These are phyloP conservation scores for Arachnopeziza araneosa DNA, from an alignment of 2,329 filamentous ascomycete species.

Conservation along the genomic window DNA sequence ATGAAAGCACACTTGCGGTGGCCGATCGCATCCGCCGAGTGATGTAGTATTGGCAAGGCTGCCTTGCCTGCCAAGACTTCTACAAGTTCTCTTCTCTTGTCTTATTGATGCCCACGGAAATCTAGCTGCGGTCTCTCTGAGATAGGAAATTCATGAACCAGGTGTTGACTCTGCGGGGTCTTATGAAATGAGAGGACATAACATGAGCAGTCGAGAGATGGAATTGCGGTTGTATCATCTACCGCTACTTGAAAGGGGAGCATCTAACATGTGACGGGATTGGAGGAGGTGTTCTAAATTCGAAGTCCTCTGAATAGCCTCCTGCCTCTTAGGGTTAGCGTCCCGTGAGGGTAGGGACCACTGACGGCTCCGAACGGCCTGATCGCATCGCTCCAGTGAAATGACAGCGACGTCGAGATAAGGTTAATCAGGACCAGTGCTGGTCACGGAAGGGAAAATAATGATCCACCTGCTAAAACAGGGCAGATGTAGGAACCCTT, in stretches of 20 bases:
- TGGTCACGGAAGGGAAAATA: neutral
- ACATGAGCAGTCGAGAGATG: no score
- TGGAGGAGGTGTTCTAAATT: neutral
- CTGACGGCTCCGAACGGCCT: neutral
- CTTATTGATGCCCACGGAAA: no score
- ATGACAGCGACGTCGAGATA: neutral
- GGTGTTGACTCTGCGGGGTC: no score
- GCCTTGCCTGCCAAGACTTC: no score
- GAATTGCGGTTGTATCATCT: no score
- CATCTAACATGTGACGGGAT: neutral
- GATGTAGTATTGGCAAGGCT: no score
- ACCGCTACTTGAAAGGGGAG: neutral
- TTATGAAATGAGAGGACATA: no score
- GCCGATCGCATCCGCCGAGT: neutral
- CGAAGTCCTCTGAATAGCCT: neutral
- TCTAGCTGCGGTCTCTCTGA: no score
- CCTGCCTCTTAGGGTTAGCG: neutral
- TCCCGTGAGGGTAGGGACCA: neutral
- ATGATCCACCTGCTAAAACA: neutral
- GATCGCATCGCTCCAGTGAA: neutral
- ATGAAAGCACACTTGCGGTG: neutral
- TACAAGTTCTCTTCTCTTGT: no score
- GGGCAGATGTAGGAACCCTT: neutral
- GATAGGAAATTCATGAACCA: no score
- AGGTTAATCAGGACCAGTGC: neutral